Evolutionary conservation across 2,329 filamentous ascomycete species (phyloP), one percentile per base, ranked within the genome.

Genomic region (Diaporthe ampelina): DNA sequence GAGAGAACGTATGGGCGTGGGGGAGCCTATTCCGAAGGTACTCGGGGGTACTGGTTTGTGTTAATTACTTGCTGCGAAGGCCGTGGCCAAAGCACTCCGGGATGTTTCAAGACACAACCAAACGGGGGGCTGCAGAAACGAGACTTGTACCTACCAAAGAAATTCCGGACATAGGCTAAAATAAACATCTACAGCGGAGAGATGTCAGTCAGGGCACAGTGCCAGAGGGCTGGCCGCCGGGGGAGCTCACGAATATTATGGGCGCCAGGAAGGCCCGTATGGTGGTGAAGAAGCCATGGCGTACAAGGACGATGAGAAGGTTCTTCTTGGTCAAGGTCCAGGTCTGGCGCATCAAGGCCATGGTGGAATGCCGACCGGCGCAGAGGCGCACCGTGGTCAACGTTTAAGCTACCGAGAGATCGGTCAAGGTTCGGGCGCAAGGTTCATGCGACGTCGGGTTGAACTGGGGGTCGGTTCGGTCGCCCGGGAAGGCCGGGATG

Each of bases 21-120:
- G 82, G 0, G 86, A 81, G 58, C 92, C 93, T 77, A 98, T 91
- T 58, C 95, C 95, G 79, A 89, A 97, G 4, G 88, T 85, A 0
- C 93, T 93, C 1, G 94, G 93, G 0, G 94, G 93, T 4, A 95
- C 90, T 79, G 21, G 21, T 19, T 3, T n/a, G 21, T 40, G 35
- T 59, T 43, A 59, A 9, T 13, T n/a, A 26, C 24, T 13, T 26
- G 35, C 2, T 11, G 15, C 57, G 15, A n/a, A 40, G 35, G 4
- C 35, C 7, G 6, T 35, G 11, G 48, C n/a, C n/a, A n/a, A 24
- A 24, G 48, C 48, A 13, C 1, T 11, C 10, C 1, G n/a, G n/a
- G 2, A 50, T 13, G 10, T 13, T 13, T 24, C 48, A 5, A 50
- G n/a, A 50, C 48, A 50, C 21, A 13, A 24, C 48, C 48, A 50